A percentile compares a stretch with the other conserved stretches of the same genome.
Evolutionary conservation across 257 asterid species (phyloP).

Genomic region (Capsicum pubescens): DNA sequence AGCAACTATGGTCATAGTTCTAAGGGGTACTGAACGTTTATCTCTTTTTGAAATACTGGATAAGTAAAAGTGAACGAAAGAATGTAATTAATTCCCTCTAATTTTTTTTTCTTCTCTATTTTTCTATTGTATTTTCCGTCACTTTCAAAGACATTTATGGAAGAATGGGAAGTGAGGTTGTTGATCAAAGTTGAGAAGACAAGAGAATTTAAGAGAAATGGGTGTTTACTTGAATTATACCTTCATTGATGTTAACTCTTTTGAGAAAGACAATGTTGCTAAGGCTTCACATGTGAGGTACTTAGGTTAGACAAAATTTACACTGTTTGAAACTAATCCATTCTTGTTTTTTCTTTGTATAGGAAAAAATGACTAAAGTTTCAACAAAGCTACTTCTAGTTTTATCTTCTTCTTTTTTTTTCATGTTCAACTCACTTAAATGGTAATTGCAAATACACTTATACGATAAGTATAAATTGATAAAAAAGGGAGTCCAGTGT

Average conservation of each 20-base stretch:
- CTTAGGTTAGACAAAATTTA: background rate
- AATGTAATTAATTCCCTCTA: background rate
- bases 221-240: background rate
- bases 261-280: slow-evolving; percentile 20
- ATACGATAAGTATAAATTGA: too few relatives aligned
- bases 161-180: background rate
- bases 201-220: background rate
- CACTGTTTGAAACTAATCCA: background rate
- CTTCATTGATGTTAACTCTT: slow-evolving; percentile 17
- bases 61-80: too few relatives aligned
- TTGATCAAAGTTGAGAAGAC: background rate
- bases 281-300: background rate
- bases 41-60: too few relatives aligned
- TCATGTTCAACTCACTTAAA: background rate
- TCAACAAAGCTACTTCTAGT: background rate
- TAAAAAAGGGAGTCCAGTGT: too few relatives aligned
- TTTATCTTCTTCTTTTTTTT: background rate
- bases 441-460: background rate
- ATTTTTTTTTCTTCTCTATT: background rate
- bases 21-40: too few relatives aligned
- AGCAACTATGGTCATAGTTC: too few relatives aligned
- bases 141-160: slow-evolving; percentile 10
- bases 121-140: background rate
- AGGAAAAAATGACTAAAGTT: background rate
- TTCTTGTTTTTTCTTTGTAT: background rate